phyloP scores from a whole-genome alignment of 768 basidiomycete species.

The Paxillus rubicundulus region DNA sequence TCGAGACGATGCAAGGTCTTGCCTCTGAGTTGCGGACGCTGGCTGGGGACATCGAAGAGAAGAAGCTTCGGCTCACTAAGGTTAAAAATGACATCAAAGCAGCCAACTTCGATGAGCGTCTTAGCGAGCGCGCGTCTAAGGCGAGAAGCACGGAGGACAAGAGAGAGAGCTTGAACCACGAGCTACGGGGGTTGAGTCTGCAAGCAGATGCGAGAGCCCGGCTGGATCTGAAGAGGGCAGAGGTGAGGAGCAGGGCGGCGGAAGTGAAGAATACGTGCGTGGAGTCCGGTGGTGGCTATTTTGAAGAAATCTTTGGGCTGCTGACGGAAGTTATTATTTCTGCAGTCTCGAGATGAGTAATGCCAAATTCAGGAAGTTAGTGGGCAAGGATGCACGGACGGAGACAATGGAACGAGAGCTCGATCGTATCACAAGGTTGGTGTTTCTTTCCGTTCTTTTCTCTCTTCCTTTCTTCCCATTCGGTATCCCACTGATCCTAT shows the following conservation, averaged over 20 bases:
- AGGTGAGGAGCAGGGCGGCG: constrained; percentile 58
- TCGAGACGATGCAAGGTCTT: constrained; percentile 57
- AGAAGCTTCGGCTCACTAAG: constrained; percentile 57
- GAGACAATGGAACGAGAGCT: constrained; percentile 76
- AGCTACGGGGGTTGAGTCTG: constrained; percentile 65
- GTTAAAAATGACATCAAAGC: constrained; percentile 54
- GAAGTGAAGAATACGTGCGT: constrained; percentile 72
- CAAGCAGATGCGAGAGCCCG: constrained; percentile 83
- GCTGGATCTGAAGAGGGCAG: constrained; percentile 68
- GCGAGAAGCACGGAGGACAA: constrained; percentile 63
- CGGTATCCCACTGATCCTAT: background rate
- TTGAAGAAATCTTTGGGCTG: background rate
- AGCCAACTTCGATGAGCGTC: constrained; percentile 62
- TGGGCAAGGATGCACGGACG: constrained; percentile 55
- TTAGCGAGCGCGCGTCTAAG: constrained; percentile 52
- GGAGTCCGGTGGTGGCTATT: background rate
- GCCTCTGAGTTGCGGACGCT: constrained; percentile 52
- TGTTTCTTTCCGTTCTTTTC: constrained; percentile 10
- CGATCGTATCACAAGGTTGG: constrained; percentile 56
- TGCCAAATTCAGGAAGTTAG: constrained; percentile 59
- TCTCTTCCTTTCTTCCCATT: no score
- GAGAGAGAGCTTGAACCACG: constrained; percentile 66
- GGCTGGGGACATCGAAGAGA: constrained; percentile 67
- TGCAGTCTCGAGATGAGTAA: constrained; percentile 62
- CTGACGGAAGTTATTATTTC: constrained; percentile 5